A percentile compares a stretch with the other conserved stretches of the same genome.
These are phyloP conservation scores for Plasmodium relictum DNA, from an alignment of 169 alveolate species.

Conservation along the genomic window DNA sequence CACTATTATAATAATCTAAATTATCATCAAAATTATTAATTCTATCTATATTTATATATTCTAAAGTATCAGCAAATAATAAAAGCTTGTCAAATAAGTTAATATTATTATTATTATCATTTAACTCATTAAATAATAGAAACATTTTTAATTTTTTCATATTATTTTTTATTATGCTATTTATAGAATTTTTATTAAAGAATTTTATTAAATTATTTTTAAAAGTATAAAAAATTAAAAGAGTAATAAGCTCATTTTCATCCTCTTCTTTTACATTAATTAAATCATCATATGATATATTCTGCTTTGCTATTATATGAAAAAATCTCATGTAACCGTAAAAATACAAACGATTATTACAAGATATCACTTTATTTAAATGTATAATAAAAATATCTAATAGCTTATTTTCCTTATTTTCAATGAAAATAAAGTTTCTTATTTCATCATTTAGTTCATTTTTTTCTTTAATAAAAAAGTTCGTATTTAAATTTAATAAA, in stretches of 20 bases:
- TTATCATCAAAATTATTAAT: not conserved
- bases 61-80: slow-evolving; percentile 34
- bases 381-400: slow-evolving; percentile 16
- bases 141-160: not conserved
- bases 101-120: not conserved
- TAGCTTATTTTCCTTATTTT: not conserved
- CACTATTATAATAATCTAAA: slow-evolving; percentile 8
- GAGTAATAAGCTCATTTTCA: not conserved
- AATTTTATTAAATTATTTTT: slow-evolving; percentile 8
- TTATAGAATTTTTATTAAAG: not conserved
- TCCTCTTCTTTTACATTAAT: not conserved
- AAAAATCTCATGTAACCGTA: slow-evolving; percentile 45
- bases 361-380: slow-evolving; percentile 2
- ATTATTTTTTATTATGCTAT: not conserved
- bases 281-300: not conserved
- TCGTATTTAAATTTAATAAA: not conserved
- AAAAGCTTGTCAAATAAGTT: not conserved
- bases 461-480: not conserved
- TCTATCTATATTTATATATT: not conserved
- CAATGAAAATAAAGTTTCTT: not conserved
- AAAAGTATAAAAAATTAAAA: slow-evolving; percentile 12
- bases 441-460: not conserved
- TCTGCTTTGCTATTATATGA: not conserved
- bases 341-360: slow-evolving; percentile 12
- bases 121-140: not conserved